Percentiles rank a stretch among this genome's conserved stretches.
Conservation (phyloP, 2,329 filamentous ascomycete genomes). For the Xylaria digitata region DNA sequence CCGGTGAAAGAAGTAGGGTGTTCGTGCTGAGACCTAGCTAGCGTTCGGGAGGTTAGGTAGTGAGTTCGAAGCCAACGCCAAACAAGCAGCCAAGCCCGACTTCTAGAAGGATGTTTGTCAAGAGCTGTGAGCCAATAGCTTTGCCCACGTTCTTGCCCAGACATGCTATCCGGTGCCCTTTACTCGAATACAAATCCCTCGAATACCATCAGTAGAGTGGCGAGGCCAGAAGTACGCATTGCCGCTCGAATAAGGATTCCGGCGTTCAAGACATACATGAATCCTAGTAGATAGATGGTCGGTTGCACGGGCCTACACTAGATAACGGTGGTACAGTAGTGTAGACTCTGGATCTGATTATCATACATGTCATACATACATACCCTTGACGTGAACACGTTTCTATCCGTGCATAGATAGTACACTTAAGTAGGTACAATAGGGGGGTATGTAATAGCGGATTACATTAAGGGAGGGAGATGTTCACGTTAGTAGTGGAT, state of each 20-base stretch:
- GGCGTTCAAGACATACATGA: not conserved
- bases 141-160: slow-evolving; percentile 27
- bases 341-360: no score
- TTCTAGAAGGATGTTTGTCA: slow-evolving; percentile 15
- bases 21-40: slow-evolving; percentile 13
- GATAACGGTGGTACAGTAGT: no score
- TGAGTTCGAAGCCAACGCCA: not conserved
- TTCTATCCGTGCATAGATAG: no score
- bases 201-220: slow-evolving; percentile 3
- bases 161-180: not conserved
- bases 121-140: slow-evolving; percentile 31
- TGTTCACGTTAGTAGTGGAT: no score
- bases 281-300: no score
- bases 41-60: slow-evolving; percentile 7
- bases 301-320: no score
- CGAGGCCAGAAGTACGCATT: not conserved
- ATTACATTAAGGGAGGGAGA: no score
- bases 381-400: no score
- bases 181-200: slow-evolving; percentile 15
- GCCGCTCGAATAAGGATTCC: not conserved
- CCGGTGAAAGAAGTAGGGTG: slow-evolving; percentile 8
- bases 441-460: no score
- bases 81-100: slow-evolving; percentile 28
- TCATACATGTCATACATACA: no score
- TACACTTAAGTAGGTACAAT: no score